Evolutionary conservation across 1,284 basidiomycete genomes (phyloP).

Genomic region (Meira miltonrushii): DNA sequence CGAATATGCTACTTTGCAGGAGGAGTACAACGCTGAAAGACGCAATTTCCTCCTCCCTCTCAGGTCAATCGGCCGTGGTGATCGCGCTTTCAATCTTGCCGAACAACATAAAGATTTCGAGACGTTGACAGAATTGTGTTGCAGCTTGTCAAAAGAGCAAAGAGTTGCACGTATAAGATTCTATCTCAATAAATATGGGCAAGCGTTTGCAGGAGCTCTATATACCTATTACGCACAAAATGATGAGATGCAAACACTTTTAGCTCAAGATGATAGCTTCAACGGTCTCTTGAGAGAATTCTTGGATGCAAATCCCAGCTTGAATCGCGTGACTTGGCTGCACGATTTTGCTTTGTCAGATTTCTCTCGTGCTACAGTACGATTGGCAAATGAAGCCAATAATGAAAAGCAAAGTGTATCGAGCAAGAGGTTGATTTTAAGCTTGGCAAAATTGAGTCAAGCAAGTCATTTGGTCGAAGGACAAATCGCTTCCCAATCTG

Average conservation of each 20-base stretch:
- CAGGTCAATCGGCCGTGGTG: slow-evolving; percentile 64
- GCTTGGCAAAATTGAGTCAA: slow-evolving; percentile 80
- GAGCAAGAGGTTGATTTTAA: slow-evolving; percentile 69
- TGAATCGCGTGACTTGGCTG: slow-evolving; percentile 69
- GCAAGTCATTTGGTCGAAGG: slow-evolving; percentile 57
- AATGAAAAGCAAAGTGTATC: slow-evolving; percentile 57
- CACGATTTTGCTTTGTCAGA: slow-evolving; percentile 72
- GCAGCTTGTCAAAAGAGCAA: slow-evolving; percentile 55
- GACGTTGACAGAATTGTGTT: slow-evolving; percentile 74
- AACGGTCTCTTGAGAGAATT: slow-evolving; percentile 67
- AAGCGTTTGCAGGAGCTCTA: slow-evolving; percentile 78
- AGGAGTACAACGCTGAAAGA: slow-evolving; percentile 65
- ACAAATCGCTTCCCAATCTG: slow-evolving; percentile 15
- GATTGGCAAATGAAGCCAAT: slow-evolving; percentile 62
- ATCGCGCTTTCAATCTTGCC: slow-evolving; percentile 71
- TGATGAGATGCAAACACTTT: slow-evolving; percentile 66
- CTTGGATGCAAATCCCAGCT: slow-evolving; percentile 64
- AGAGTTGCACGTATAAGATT: slow-evolving; percentile 54
- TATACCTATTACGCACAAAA: slow-evolving; percentile 65
- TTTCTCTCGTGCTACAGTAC: slow-evolving; percentile 64
- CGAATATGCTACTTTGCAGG: slow-evolving; percentile 61
- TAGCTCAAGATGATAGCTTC: slow-evolving; percentile 66
- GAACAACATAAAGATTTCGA: slow-evolving; percentile 79
- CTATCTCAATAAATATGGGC: slow-evolving; percentile 75
- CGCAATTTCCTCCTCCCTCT: slow-evolving; percentile 71